Conservation (phyloP, 805 yeast genomes). For the Yamadazyma laniorum region DNA sequence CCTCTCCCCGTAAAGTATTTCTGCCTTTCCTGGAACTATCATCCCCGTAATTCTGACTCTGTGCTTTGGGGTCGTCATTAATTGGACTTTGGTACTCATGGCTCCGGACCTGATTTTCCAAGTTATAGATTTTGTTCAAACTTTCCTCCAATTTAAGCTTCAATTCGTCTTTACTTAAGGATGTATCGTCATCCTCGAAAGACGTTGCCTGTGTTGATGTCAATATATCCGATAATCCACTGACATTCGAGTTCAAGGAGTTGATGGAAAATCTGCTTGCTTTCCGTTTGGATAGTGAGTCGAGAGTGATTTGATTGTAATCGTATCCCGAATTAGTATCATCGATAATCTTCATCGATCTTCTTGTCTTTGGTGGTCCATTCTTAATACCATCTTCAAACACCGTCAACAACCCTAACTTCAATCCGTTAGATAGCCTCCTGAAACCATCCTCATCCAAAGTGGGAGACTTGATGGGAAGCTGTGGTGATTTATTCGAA, state of each 20-base stretch:
- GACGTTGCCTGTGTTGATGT: slow-evolving; percentile 47
- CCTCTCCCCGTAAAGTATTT: slow-evolving; percentile 6
- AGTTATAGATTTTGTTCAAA: slow-evolving; percentile 33
- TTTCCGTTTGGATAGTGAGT: slow-evolving; percentile 27
- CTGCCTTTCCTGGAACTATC: too few species aligned
- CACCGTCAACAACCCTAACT: slow-evolving; percentile 38
- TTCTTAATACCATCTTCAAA: slow-evolving; percentile 26
- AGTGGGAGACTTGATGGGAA: slow-evolving; percentile 1
- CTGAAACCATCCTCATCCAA: slow-evolving; percentile 23
- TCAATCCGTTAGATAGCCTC: slow-evolving; percentile 37
- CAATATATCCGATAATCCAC: slow-evolving; percentile 47
- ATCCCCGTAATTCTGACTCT: background rate
- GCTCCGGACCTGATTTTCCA: slow-evolving; percentile 4
- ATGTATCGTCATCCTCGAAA: slow-evolving; percentile 16
- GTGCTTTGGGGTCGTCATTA: background rate
- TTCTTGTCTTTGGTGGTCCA: background rate
- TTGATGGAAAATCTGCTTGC: slow-evolving; percentile 54
- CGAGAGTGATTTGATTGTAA: slow-evolving; percentile 36
- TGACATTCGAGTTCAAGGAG: slow-evolving; percentile 48
- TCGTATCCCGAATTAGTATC: slow-evolving; percentile 23
- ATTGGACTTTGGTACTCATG: background rate
- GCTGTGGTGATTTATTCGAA: slow-evolving; percentile 1
- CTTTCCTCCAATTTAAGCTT: slow-evolving; percentile 38
- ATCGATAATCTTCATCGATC: slow-evolving; percentile 17
- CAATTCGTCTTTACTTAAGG: slow-evolving; percentile 33